These are phyloP conservation scores for Phoma sp. DNA, from an alignment of 2,329 filamentous ascomycete species.

Conservation along the genomic window DNA sequence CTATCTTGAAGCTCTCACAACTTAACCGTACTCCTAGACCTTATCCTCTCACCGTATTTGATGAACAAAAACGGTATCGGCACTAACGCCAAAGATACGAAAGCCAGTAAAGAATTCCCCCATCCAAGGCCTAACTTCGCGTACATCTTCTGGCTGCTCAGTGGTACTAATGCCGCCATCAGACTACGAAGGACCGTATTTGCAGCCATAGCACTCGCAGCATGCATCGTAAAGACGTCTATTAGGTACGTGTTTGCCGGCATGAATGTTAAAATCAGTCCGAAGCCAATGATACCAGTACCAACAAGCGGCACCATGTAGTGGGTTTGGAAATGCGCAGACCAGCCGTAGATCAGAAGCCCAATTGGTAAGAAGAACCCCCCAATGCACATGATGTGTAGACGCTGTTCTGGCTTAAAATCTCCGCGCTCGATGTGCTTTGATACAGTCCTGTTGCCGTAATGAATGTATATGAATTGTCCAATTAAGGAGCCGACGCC, in stretches of 20 bases:
- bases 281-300: slow-evolving; percentile 45
- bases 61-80: slow-evolving; percentile 49
- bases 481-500: slow-evolving; percentile 52
- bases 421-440: slow-evolving; percentile 42
- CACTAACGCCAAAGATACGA: slow-evolving; percentile 38
- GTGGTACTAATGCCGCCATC: slow-evolving; percentile 50
- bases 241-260: slow-evolving; percentile 51
- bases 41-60: slow-evolving; percentile 43
- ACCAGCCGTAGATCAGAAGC: slow-evolving; percentile 51
- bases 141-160: slow-evolving; percentile 52
- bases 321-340: slow-evolving; percentile 41
- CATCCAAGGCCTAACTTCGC: slow-evolving; percentile 50
- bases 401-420: slow-evolving; percentile 46
- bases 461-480: slow-evolving; percentile 40
- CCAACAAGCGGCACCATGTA: slow-evolving; percentile 49
- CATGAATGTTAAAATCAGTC: slow-evolving; percentile 49
- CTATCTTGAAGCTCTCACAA: background rate
- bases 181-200: slow-evolving; percentile 50
- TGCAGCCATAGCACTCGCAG: slow-evolving; percentile 53
- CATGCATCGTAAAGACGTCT: slow-evolving; percentile 52
- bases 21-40: slow-evolving; percentile 38
- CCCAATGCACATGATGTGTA: slow-evolving; percentile 44
- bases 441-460: slow-evolving; percentile 40
- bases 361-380: slow-evolving; percentile 45
- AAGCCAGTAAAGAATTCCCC: slow-evolving; percentile 49